phyloP scores from a whole-genome alignment of 331 rosid species.

The Saraca asoca region DNA sequence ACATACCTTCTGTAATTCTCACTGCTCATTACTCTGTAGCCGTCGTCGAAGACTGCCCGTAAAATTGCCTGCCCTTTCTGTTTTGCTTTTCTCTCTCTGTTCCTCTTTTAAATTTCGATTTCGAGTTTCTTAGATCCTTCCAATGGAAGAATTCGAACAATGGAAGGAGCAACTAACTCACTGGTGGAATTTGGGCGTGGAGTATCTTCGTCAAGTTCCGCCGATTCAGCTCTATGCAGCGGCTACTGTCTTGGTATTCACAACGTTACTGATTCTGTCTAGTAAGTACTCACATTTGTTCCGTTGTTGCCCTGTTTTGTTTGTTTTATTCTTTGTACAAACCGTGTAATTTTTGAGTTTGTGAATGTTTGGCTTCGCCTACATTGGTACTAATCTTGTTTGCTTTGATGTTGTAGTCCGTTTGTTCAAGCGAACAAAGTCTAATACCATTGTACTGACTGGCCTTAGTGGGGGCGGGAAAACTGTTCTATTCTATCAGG shows the following conservation, averaged over 20 bases:
- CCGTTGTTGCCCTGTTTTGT: background rate
- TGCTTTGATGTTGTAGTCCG: slow-evolving; percentile 51
- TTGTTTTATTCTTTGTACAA: background rate
- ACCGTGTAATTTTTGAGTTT: background rate
- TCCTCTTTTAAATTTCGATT: background rate
- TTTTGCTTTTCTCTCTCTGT: too few relatives aligned
- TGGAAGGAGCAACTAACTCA: slow-evolving; percentile 67
- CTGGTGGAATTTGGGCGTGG: slow-evolving; percentile 49
- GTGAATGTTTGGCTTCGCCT: background rate
- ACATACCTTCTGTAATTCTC: too few relatives aligned
- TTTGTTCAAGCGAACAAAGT: slow-evolving; percentile 64
- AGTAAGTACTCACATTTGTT: slow-evolving; percentile 29
- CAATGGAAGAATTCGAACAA: slow-evolving; percentile 58
- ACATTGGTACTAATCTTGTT: background rate
- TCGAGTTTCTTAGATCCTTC: background rate
- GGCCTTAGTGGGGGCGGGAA: slow-evolving; percentile 87
- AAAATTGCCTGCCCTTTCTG: too few relatives aligned
- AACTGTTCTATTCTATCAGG: slow-evolving; percentile 82
- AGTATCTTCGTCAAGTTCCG: slow-evolving; percentile 57
- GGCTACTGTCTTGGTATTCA: slow-evolving; percentile 52
- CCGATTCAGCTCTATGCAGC: slow-evolving; percentile 72
- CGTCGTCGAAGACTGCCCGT: too few relatives aligned
- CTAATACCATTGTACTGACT: slow-evolving; percentile 66
- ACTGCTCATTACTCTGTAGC: too few relatives aligned
- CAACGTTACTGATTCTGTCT: slow-evolving; percentile 48